A percentile compares a stretch with the other conserved stretches of the same genome.
phyloP scores from a whole-genome alignment of 306 rosid genomes.

The Vigna angularis region DNA sequence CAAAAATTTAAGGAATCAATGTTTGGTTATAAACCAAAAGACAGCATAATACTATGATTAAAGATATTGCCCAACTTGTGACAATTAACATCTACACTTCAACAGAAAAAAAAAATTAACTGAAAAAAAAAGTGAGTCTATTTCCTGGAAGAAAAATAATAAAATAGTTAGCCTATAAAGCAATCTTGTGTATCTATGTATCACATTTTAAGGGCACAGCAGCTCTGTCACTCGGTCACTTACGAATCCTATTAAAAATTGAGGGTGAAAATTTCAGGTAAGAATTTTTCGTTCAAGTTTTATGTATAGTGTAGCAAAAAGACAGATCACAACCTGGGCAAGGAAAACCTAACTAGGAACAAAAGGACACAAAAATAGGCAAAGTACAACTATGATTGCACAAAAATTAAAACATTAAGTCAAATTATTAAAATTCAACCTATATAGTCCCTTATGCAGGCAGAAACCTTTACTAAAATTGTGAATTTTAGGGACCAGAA shows the following conservation, averaged over 20 bases:
- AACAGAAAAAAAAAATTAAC: conserved; percentile 3
- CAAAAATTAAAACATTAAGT: neutral
- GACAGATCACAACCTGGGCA: neutral
- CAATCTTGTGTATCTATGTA: conserved; percentile 13
- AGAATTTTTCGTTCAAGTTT: neutral
- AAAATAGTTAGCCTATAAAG: neutral
- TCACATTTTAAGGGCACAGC: neutral
- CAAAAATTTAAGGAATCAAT: conserved; percentile 20
- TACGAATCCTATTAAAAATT: neutral
- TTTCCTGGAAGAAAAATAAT: conserved; percentile 12
- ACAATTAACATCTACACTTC: conserved; percentile 6
- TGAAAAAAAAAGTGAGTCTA: neutral
- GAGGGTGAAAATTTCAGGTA: neutral
- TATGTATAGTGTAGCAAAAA: neutral
- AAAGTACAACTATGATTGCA: neutral
- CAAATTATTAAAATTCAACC: conserved; percentile 18
- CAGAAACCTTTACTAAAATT: neutral
- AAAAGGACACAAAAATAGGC: neutral
- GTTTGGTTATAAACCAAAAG: conserved; percentile 3
- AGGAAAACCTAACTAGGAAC: neutral
- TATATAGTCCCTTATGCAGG: neutral
- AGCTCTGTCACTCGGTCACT: neutral
- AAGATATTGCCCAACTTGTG: neutral
- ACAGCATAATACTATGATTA: conserved; percentile 11
- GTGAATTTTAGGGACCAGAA: conserved; percentile 12